These are phyloP conservation scores for Solanum medicagineum DNA, from an alignment of 257 asterid species.

Conservation along the genomic window DNA sequence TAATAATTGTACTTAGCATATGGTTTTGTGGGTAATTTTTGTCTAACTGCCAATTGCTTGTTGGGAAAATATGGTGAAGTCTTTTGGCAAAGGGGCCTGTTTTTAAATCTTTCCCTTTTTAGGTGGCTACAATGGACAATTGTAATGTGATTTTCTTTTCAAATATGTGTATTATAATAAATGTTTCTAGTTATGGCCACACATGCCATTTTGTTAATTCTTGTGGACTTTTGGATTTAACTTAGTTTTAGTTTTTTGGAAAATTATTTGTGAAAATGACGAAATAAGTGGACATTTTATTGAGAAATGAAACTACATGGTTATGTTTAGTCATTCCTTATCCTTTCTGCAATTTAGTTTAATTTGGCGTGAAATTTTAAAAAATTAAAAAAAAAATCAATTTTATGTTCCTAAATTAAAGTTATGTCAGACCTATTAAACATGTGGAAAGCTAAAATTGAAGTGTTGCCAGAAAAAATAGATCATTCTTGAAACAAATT, in stretches of 20 bases:
- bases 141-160: neutral
- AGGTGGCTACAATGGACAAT: neutral
- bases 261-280: no score
- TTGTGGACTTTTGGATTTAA: neutral
- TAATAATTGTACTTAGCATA: neutral
- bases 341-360: no score
- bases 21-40: neutral
- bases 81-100: neutral
- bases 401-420: no score
- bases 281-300: no score
- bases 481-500: no score
- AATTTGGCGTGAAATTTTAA: no score
- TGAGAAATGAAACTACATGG: no score
- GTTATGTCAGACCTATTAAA: no score
- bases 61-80: neutral
- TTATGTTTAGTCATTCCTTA: no score
- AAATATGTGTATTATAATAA: neutral
- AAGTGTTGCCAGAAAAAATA: no score
- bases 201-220: neutral
- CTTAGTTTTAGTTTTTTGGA: neutral
- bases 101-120: neutral
- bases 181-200: neutral
- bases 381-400: no score
- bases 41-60: neutral
- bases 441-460: no score